phyloP scores from a whole-genome alignment of 441 rosid genomes.

The Syzygium syzygioides region DNA sequence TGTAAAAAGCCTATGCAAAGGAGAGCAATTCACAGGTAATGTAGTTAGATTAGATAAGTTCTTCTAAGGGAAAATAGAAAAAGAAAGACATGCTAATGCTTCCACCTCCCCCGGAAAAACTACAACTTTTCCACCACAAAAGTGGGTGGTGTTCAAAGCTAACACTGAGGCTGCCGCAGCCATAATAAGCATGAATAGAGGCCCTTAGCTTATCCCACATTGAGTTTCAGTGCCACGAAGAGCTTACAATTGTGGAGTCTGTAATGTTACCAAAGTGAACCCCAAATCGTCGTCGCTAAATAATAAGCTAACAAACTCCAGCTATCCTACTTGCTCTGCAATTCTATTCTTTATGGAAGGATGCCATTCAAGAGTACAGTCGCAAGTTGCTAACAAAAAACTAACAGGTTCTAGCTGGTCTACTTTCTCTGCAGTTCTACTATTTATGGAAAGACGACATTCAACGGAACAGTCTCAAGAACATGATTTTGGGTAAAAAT shows the following conservation, averaged over 20 bases:
- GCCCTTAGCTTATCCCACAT: not conserved
- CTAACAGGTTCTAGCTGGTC: not conserved
- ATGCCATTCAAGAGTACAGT: not conserved
- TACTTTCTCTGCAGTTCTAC: not conserved
- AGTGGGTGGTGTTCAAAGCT: not conserved
- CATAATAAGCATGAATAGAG: not conserved
- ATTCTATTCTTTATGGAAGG: not conserved
- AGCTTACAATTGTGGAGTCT: not conserved
- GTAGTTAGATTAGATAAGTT: not conserved
- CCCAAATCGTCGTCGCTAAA: not conserved
- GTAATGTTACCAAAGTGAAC: not conserved
- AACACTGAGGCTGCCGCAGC: not conserved
- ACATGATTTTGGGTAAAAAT: not conserved
- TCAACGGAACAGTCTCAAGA: not conserved
- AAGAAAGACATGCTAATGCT: not conserved
- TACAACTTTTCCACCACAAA: not conserved
- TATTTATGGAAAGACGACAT: not conserved
- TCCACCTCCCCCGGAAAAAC: not conserved
- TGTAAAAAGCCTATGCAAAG: not conserved
- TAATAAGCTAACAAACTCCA: not conserved
- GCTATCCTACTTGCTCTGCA: not conserved
- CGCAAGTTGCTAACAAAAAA: not conserved
- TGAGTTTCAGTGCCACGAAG: not conserved
- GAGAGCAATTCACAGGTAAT: not conserved
- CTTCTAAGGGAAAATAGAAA: not conserved